Evolutionary conservation across 768 basidiomycete species (phyloP), one percentile per base, ranked within the genome.

Genomic region (Coprinopsis sp.): DNA sequence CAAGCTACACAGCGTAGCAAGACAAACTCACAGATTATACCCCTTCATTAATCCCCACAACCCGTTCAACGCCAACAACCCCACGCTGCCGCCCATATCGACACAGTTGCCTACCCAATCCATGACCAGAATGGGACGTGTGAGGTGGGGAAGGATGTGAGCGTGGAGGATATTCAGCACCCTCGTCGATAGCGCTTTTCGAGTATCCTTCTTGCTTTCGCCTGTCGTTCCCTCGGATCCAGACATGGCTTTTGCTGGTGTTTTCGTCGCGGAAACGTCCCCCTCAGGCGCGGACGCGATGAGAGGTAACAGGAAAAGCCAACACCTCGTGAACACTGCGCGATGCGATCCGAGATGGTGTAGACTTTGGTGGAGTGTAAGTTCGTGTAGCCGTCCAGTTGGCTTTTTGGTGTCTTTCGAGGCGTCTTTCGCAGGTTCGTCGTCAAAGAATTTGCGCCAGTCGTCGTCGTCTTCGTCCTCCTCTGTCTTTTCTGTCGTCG

Each of bases 21-120:
- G n/a, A n/a, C n/a, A 10, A 22, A 39, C 52, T 21, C 22, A 91
- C 94, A 99, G 73, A 56, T 96, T 96, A 60, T 96, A 93, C 42
- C 92, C 83, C 49, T 79, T 87, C 66, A 98, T 97, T 50, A 99
- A 72, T 11, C 85, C 78, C 59, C 92, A 98, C 40, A 99, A 65
- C 1, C 90, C 86, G 56, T 98, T 98, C 53, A 99, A 73, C 1
- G 91, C 92, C 34, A 98, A 70, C 46, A 99, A 72, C 1, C 91
- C 96, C 13, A 88, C 76, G 0, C 82, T 77, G 2, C 91, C 93
- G 27, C 93, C 91, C 23, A 29, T 13, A 59, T 94, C 91, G 11
- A 92, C 84, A 54, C 87, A 89, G 2, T 79, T 79, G 22, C 82
- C 79, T 30, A 95, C 76, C 90, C 92, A 96, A 61, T 95, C 91